Base-by-base conservation (phyloP, 2,329 filamentous ascomycete species). In the Amylocarpus encephaloides region DNA sequence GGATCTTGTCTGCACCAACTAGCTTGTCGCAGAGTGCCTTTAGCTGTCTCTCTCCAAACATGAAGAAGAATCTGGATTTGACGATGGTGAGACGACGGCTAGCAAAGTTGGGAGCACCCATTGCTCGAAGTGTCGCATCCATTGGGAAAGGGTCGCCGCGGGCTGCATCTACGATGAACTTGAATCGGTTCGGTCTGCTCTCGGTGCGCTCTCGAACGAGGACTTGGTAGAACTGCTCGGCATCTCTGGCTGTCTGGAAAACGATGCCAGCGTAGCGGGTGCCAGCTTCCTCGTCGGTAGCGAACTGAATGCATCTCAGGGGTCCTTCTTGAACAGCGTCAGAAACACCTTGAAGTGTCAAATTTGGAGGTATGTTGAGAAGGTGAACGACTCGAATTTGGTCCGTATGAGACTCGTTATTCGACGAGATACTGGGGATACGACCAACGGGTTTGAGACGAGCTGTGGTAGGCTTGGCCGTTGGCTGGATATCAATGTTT, bases 51-150 rank as follows among this genome's bases (percentile, higher is more conserved):
- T 62, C 55, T 1, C 55, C 55, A 29, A 59, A 59, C 35, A 59
- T 58, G 34, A 61, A 64, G 53, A 66, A 65, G 54, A 66, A 63
- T 5, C 50, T 53, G 7, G 54, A 61, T 41, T 64, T 64, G 48
- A 65, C 63, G 9, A 66, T 55, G 0, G 62, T 64, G 3, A 66
- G 49, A 12, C 63, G 61, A 0, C 63, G 62, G 3, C 49, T 62
- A n/a, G 63, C 61, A 36, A 46, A 57, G 0, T 48, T 55, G 7
- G 57, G 57, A 5, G 50, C 19, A 1, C 44, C 45, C 63, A 66
- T 66, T 2, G 57, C 46, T 18, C 47, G 48, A 22, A 66, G 57
- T 19, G 43, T 51, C 0, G 61, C 56, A 18, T 63, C 58, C 1
- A 49, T 48, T 1, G 57, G 54, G 35, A 58, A 56, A 2, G 56